Conservation (phyloP, 2,329 filamentous ascomycete species). For the Ophiocordyceps robertsii region DNA sequence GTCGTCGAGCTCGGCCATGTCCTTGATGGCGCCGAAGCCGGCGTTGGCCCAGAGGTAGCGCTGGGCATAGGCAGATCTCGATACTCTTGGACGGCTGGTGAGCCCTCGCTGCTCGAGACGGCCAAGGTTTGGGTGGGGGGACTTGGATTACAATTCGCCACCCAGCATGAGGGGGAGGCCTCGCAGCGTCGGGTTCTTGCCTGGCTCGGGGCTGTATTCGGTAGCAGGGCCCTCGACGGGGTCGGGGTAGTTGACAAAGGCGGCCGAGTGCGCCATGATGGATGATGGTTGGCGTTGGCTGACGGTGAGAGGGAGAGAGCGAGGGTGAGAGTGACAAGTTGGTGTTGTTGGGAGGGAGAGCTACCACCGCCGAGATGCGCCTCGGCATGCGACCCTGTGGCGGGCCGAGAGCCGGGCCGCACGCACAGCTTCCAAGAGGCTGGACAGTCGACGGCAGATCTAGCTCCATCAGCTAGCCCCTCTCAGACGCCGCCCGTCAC, state of each 20-base stretch:
- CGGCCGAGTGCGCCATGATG: conserved; percentile 13
- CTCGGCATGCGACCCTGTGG: too few relatives aligned
- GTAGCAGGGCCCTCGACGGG: conserved; percentile 20
- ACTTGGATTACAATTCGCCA: conserved; percentile 3
- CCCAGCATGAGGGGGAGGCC: conserved; percentile 40
- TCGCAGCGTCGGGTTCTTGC: conserved; percentile 57
- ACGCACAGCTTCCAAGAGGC: too few relatives aligned
- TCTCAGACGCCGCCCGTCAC: too few relatives aligned
- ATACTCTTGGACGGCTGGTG: conserved; percentile 30
- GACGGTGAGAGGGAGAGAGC: too few relatives aligned
- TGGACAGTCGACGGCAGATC: too few relatives aligned
- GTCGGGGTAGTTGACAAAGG: conserved; percentile 30
- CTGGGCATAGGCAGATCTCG: conserved; percentile 46
- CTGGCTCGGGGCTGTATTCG: conserved; percentile 19
- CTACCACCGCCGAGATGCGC: too few relatives aligned
- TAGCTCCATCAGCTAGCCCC: too few relatives aligned
- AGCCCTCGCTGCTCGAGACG: too few relatives aligned
- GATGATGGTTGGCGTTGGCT: too few relatives aligned
- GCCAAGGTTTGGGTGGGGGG: neutral
- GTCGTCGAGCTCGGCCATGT: conserved; percentile 32
- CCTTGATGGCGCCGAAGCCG: conserved; percentile 32
- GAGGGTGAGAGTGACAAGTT: too few relatives aligned
- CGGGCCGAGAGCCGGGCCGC: too few relatives aligned
- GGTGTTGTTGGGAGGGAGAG: too few relatives aligned
- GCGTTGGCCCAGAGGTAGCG: conserved; percentile 59